These are phyloP conservation scores for Fusarium sp. DNA, from an alignment of 2,329 filamentous ascomycete genomes.

Conservation along the genomic window DNA sequence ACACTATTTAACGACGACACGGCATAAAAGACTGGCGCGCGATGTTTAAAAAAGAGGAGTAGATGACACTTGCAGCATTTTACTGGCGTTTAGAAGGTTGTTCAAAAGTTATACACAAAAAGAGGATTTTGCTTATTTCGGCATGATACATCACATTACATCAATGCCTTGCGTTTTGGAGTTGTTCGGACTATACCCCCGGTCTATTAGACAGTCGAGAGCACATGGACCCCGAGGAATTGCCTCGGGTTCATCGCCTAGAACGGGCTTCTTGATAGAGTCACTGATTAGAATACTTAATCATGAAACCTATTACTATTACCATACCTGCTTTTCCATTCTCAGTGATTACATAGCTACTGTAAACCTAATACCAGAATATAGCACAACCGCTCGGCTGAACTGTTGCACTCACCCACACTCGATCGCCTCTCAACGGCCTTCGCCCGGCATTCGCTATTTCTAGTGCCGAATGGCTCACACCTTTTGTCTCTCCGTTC, in stretches of 20 bases:
- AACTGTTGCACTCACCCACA: neutral
- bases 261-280: constrained; percentile 43
- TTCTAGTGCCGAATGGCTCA: constrained; percentile 4
- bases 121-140: constrained; percentile 10
- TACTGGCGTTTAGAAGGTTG: constrained; percentile 36
- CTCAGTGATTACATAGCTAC: neutral
- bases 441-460: constrained; percentile 27
- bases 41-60: constrained; percentile 26
- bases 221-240: constrained; percentile 30
- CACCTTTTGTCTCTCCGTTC: constrained; percentile 1
- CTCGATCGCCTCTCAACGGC: constrained; percentile 4
- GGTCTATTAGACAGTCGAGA: constrained; percentile 44
- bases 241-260: constrained; percentile 36
- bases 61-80: constrained; percentile 37
- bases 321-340: neutral
- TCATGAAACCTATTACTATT: constrained; percentile 19
- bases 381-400: neutral
- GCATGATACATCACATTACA: neutral
- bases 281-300: constrained; percentile 37
- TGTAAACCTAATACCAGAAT: too few relatives aligned
- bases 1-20: constrained; percentile 34
- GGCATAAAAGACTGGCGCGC: constrained; percentile 36
- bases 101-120: constrained; percentile 30
- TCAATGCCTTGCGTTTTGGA: constrained; percentile 30
- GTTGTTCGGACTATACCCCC: constrained; percentile 44